Base-by-base conservation (phyloP, 1,284 basidiomycete species). In the Microbotryum lychnidis-dioicae region DNA sequence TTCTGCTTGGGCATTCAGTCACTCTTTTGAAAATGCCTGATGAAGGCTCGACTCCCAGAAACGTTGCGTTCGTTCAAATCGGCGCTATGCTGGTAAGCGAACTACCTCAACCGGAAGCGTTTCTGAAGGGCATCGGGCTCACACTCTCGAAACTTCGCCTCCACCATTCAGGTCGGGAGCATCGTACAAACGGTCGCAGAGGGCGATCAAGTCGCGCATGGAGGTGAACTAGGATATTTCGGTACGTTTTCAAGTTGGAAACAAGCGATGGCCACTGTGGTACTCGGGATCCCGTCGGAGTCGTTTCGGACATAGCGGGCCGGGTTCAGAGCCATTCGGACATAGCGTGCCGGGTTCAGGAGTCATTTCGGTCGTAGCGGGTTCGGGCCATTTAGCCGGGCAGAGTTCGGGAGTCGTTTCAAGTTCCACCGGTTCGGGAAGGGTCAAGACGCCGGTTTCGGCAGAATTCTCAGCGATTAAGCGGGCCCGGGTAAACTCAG, bases 181-280 rank as follows among this genome's bases (percentile, higher is more conserved):
- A 81, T 80, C 61, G 74, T 74, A 7, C 64, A 74, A 23, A 69
- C 79, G 63, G 77, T 76, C 66, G 60, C 76, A 68, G 67, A 76
- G 69, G 71, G 79, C 18, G 69, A 73, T 21, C 50, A 51, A 21
- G 71, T 81, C 9, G 60, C 68, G 45, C 76, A 79, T 53, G 80
- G 78, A 5, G 76, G 80, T 55, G 79, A 80, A 63, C 69, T 80
- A 12, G 79, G 80, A 0, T 79, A 77, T 72, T 81, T 79, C 69
- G 77, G 77, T 67, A 75, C 74, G 68, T 74, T 74, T 31, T 31
- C 27, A 27, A 27, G 6, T 27, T 4, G 27, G 27, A 27, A 27
- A 27, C 27, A 6, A 27, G 6, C 27, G 6, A 27, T 27, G 27
- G 27, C 27, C 27, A n/a, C n/a, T n/a, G n/a, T n/a, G n/a, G n/a